Conservation (phyloP, 1,139 yeast genomes). For the Yamadazyma jaroonii region DNA sequence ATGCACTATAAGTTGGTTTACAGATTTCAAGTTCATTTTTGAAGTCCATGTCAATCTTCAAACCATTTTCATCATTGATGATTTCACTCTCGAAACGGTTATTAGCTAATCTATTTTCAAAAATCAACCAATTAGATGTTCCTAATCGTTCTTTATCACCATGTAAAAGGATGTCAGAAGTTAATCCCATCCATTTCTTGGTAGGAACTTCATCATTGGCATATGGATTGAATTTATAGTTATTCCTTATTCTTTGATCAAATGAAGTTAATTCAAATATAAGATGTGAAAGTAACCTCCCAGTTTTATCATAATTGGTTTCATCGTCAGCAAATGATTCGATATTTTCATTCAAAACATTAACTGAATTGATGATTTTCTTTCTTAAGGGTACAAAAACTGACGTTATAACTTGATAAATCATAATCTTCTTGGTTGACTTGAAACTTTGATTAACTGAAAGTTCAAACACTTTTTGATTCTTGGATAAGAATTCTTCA, state of each 20-base stretch:
- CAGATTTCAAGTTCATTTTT: conserved; percentile 24
- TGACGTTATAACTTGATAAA: conserved; percentile 55
- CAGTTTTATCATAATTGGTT: conserved; percentile 35
- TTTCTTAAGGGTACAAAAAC: conserved; percentile 48
- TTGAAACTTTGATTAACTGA: conserved; percentile 31
- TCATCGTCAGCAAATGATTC: conserved; percentile 15
- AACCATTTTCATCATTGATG: conserved; percentile 50
- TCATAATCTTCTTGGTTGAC: conserved; percentile 25
- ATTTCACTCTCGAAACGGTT: conserved; percentile 57
- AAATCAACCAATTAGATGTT: conserved; percentile 56
- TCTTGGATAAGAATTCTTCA: conserved; percentile 47
- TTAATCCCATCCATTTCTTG: conserved; percentile 55
- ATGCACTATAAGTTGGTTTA: conserved; percentile 68
- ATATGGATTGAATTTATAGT: conserved; percentile 56
- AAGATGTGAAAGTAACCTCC: conserved; percentile 57
- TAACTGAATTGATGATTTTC: conserved; percentile 37
- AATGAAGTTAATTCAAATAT: conserved; percentile 58
- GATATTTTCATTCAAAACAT: conserved; percentile 28
- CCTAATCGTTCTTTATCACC: conserved; percentile 33
- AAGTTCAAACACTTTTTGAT: conserved; percentile 33
- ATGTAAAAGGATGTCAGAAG: conserved; percentile 51
- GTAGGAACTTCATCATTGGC: conserved; percentile 27
- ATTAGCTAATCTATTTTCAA: conserved; percentile 59
- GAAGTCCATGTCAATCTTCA: conserved; percentile 60
- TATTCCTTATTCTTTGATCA: conserved; percentile 52